Base-by-base conservation (phyloP, 371 early-diverging fungal genomes). In the Mortierella sp. region DNA sequence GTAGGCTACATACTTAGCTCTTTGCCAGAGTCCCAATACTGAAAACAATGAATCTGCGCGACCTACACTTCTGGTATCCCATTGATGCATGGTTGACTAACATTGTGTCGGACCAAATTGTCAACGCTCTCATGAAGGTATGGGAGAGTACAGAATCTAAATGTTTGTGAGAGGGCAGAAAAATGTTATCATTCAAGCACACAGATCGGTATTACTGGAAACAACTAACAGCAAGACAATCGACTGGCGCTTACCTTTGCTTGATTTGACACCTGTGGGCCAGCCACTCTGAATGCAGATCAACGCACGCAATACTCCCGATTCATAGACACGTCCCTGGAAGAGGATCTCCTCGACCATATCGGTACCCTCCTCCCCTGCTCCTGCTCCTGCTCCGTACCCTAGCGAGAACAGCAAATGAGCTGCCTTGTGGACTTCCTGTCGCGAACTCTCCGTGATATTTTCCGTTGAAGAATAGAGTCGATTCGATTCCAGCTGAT, bases 241-340 rank as follows among this genome's bases (percentile, higher is more conserved):
- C 0, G 38, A 51, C 29, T 32, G 32, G 27, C 4, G 35, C 38
- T 27, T 70, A 78, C 81, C 84, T 78, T 81, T 78, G 10, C 46
- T 24, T 16, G 76, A 32, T 41, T 55, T 65, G 12, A 75, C 81
- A 44, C 32, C 46, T 12, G 56, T 46, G 70, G 86, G 86, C 86
- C 86, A 85, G 76, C 79, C 86, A 77, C 71, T 79, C 54, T 85
- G 86, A 29, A 85, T 70, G 54, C 86, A 85, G 18, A 85, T 65
- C 70, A 85, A 54, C 4, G 65, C 74, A 14, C 86, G 79, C n/a
- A 85, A 38, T 12, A 77, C 73, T 32, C 75, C 76, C 0, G 71
- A 29, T 3, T 75, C 76, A 43, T 54, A 85, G 21, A 79, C 72
- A 29, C 79, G 68, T 7, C 86, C 86, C 27, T 79, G 82, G 16